Evolutionary conservation across 1,139 yeast species (phyloP).

Genomic region (Wickerhamomyces sp.): DNA sequence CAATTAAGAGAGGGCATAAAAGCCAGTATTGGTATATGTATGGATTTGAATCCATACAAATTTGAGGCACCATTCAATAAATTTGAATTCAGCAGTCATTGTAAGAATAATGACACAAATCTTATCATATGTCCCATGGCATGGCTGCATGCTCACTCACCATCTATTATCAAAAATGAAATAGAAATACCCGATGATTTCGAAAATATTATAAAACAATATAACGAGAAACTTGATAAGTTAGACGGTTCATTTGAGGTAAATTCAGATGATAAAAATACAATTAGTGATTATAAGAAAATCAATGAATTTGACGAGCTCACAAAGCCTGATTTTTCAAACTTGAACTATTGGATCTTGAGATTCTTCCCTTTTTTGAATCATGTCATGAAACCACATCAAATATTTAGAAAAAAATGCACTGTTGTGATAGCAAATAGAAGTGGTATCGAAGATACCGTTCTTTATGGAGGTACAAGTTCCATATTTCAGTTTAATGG

Average conservation of each 20-base stretch:
- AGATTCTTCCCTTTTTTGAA: slow-evolving; percentile 61
- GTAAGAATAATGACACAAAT: slow-evolving; percentile 43
- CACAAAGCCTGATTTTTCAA: slow-evolving; percentile 33
- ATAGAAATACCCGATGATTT: slow-evolving; percentile 12
- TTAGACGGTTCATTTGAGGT: slow-evolving; percentile 15
- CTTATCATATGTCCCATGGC: slow-evolving; percentile 81
- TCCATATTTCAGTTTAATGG: slow-evolving; percentile 50
- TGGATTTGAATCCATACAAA: slow-evolving; percentile 88
- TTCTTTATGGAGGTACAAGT: slow-evolving; percentile 72
- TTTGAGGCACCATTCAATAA: slow-evolving; percentile 73
- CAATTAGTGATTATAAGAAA: slow-evolving; percentile 1
- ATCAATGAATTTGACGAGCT: slow-evolving; percentile 11
- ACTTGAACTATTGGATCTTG: slow-evolving; percentile 64
- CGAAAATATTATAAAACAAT: slow-evolving; percentile 16
- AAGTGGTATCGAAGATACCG: slow-evolving; percentile 66
- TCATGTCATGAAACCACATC: slow-evolving; percentile 32
- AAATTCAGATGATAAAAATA: slow-evolving; percentile 7
- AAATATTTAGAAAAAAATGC: slow-evolving; percentile 18
- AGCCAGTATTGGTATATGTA: slow-evolving; percentile 81
- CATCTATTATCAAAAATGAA: slow-evolving; percentile 27
- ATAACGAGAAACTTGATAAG: slow-evolving; percentile 11
- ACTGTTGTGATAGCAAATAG: slow-evolving; percentile 58
- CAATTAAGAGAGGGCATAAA: slow-evolving; percentile 25
- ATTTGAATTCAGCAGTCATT: slow-evolving; percentile 65
- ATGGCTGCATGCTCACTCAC: slow-evolving; percentile 66